phyloP scores from a whole-genome alignment of 352 stramenopile species.

The Phytophthora pini region DNA sequence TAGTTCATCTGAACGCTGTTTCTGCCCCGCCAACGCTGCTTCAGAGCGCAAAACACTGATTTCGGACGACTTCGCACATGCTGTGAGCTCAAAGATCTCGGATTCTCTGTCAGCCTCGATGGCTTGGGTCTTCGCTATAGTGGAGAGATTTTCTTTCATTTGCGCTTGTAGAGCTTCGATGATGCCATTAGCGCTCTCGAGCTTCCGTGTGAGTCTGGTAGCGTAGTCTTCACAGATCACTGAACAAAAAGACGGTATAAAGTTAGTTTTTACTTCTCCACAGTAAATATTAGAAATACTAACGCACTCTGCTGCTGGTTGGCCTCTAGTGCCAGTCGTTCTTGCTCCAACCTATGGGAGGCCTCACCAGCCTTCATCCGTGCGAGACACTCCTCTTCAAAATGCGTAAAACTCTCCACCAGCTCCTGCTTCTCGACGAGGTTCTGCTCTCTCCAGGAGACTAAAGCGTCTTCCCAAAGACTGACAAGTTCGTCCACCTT shows the following conservation, averaged over 20 bases:
- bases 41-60: slow-evolving; percentile 48
- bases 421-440: slow-evolving; percentile 25
- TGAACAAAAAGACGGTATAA: neutral
- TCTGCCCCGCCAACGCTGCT: slow-evolving; percentile 43
- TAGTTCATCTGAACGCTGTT: slow-evolving; percentile 22
- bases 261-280: neutral
- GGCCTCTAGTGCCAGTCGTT: slow-evolving; percentile 17
- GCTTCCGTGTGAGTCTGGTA: slow-evolving; percentile 11
- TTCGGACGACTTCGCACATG: slow-evolving; percentile 48
- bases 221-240: slow-evolving; percentile 28
- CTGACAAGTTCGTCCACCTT: slow-evolving; percentile 28
- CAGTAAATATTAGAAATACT: neutral
- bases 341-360: slow-evolving; percentile 21
- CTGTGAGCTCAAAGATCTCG: slow-evolving; percentile 38
- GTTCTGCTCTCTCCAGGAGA: slow-evolving; percentile 40
- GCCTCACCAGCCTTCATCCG: slow-evolving; percentile 28
- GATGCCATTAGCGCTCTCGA: slow-evolving; percentile 1
- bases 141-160: slow-evolving; percentile 8
- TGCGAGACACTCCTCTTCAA: slow-evolving; percentile 41
- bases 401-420: slow-evolving; percentile 22
- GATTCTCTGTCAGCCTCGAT: slow-evolving; percentile 3
- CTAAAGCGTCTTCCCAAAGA: slow-evolving; percentile 43
- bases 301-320: slow-evolving; percentile 31
- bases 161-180: slow-evolving; percentile 17
- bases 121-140: neutral